Evolutionary conservation across 2,329 filamentous ascomycete genomes (phyloP), one percentile per base, ranked within the genome.

Genomic region (Hypoxylon sp.): DNA sequence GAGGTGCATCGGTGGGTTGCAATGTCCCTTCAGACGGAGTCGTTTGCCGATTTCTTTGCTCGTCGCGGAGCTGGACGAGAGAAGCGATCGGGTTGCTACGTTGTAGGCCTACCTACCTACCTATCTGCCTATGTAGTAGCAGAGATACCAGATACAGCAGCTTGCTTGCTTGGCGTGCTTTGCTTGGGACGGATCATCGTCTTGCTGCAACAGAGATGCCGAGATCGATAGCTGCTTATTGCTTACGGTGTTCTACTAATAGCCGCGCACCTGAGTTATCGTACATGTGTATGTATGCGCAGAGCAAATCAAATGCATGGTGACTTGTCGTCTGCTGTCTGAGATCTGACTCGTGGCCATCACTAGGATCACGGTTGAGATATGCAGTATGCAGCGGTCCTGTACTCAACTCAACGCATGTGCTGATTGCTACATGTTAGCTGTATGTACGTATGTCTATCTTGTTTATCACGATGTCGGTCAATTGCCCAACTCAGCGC

Each of bases 111-210:
- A n/a, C n/a, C n/a, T n/a, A n/a, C n/a, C n/a, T n/a, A n/a, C n/a
- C n/a, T n/a, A n/a, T n/a, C n/a, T n/a, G n/a, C n/a, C n/a, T n/a
- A n/a, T n/a, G n/a, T n/a, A n/a, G n/a, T n/a, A n/a, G n/a, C n/a
- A n/a, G n/a, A n/a, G n/a, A n/a, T n/a, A n/a, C n/a, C n/a, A n/a
- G n/a, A n/a, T n/a, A n/a, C n/a, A n/a, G n/a, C n/a, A n/a, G n/a
- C n/a, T n/a, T 19, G 35, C 16, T 27, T 13, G 45, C 51, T 55
- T 55, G 51, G 51, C 37, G 25, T 37, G 34, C 36, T 45, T 45
- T 45, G 34, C 37, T 35, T 30, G 29, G 26, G 47, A 19, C 37
- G 26, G 13, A 27, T 41, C 44, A 48, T 46, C 42, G 43, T 41
- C 23, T 26, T 38, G 41, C 43, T 5, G 26, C 48, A 48, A 16